Conservation (phyloP, 495 filamentous ascomycete genomes). For the Podospora didyma region DNA sequence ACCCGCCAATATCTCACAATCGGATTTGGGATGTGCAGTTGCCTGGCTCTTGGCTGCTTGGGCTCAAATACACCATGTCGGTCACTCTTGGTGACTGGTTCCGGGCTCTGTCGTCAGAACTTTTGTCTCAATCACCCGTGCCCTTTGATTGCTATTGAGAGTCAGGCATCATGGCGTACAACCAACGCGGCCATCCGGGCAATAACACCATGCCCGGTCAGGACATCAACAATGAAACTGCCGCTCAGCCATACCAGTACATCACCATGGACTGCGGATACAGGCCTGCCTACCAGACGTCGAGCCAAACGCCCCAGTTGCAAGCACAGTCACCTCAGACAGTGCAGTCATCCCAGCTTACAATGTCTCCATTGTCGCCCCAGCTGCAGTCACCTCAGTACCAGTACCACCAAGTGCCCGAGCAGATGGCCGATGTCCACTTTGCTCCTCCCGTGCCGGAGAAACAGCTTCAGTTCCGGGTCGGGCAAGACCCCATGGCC, state of each 20-base stretch:
- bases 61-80: too few relatives aligned
- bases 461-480: background rate
- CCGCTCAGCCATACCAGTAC: constrained; percentile 1
- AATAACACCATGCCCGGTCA: background rate
- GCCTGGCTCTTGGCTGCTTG: too few relatives aligned
- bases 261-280: constrained; percentile 4
- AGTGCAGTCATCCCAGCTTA: background rate
- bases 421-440: background rate
- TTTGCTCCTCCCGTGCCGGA: background rate
- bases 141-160: too few relatives aligned
- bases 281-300: background rate
- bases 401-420: background rate
- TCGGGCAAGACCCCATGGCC: background rate
- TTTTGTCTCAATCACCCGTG: too few relatives aligned
- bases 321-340: background rate
- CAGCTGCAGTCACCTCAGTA: background rate
- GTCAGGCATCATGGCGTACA: constrained; percentile 1
- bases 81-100: too few relatives aligned
- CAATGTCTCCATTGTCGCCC: background rate
- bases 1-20: too few relatives aligned
- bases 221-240: background rate
- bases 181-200: background rate
- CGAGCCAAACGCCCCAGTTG: background rate
- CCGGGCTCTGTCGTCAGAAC: too few relatives aligned
- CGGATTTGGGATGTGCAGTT: too few relatives aligned